Base-by-base conservation (phyloP, 495 filamentous ascomycete species). In the Penicillium coprophilum region DNA sequence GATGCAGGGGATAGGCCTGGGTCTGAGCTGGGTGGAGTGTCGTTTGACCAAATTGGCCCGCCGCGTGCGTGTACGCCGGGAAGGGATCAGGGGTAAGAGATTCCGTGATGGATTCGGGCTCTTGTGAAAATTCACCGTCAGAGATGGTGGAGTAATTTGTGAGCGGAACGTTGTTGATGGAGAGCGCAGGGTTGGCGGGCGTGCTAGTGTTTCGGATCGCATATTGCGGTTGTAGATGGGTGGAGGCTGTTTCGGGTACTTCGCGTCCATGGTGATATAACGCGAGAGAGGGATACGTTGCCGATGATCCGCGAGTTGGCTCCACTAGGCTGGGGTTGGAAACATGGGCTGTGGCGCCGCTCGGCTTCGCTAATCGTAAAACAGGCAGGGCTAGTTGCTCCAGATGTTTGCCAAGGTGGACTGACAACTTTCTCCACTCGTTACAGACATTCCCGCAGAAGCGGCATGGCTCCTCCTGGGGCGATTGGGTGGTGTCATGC, bases 401-500 rank as follows among this genome's bases (percentile, higher is more conserved):
- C 91, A 97, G 95, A 74, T 97, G 93, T 62, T 92, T 92, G n/a
- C 91, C 93, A 58, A 96, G 76, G 76, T 96, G 93, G 28, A 92
- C 91, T 3, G 90, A 95, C 51, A 97, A 77, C 77, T 96, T 95
- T 79, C 95, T 96, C 92, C 92, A 96, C 46, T 82, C 90, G 55
- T 79, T 83, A 74, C 88, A 92, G 31, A 82, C 75, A 68, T 89
- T 89, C 49, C 88, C 87, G 61, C 93, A 97, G 76, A 97, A 97
- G 53, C 88, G 85, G 75, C 93, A 97, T 21, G 87, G 83, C 69
- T 97, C 93, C n/a, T 89, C 80, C 47, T 82, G 75, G 2, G 92
- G 87, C 46, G 76, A 77, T 48, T 79, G 83, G 6, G 62, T 54
- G 0, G 89, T 92, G 47, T 89, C 85, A 56, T 85, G 76, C 59